These are phyloP conservation scores for Tolypocladium cylindrosporum DNA, from an alignment of 2,329 filamentous ascomycete genomes.

Conservation along the genomic window DNA sequence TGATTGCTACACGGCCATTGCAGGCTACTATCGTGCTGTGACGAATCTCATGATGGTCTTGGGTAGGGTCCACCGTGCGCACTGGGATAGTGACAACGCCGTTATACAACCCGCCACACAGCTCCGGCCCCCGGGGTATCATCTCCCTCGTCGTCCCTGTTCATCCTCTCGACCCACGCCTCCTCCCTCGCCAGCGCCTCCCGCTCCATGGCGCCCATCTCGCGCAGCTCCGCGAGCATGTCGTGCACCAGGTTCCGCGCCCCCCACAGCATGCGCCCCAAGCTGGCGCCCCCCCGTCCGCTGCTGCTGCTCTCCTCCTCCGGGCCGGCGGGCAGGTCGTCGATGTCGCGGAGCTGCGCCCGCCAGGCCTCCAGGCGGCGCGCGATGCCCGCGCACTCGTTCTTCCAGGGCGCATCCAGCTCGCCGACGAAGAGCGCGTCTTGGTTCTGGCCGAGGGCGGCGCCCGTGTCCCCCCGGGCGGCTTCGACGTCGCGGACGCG, in stretches of 20 bases:
- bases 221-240: conserved; percentile 52
- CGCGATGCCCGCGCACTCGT: conserved; percentile 41
- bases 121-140: conserved; percentile 31
- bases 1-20: background rate
- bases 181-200: conserved; percentile 47
- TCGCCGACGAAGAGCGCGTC: conserved; percentile 40
- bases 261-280: conserved; percentile 37
- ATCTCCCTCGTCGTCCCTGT: conserved; percentile 28
- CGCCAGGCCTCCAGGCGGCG: conserved; percentile 47
- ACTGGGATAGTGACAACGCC: background rate
- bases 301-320: conserved; percentile 5
- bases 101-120: conserved; percentile 33
- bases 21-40: background rate
- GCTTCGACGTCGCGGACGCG: conserved; percentile 35
- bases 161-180: conserved; percentile 48
- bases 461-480: conserved; percentile 26
- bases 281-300: conserved; percentile 18
- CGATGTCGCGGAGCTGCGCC: conserved; percentile 34
- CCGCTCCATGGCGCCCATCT: conserved; percentile 52
- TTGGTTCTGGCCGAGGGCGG: conserved; percentile 22
- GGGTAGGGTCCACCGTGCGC: background rate
- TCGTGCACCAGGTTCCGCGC: conserved; percentile 40
- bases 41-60: background rate
- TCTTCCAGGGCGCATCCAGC: conserved; percentile 48
- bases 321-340: conserved; percentile 13